Evolutionary conservation across 2,329 filamentous ascomycete species (phyloP), one percentile per base, ranked within the genome.

Genomic region (Neurospora sp.): DNA sequence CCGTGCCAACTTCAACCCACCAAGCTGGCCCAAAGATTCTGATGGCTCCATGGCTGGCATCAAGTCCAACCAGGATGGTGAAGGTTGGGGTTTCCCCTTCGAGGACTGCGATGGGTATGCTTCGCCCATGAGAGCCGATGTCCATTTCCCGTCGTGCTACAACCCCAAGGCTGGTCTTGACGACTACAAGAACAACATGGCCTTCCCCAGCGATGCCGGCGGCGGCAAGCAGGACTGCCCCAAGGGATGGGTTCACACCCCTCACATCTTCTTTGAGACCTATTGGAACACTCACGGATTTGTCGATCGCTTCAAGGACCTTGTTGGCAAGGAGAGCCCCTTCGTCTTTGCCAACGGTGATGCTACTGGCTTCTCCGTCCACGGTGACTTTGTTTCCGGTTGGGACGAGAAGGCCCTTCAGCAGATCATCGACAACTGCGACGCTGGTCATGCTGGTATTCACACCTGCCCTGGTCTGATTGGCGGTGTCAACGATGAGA

Each of bases 61-160:
- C 67, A 81, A 82, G 66, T 81, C 84, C 40, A 75, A 78, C 76
- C 87, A 89, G 80, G 73, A 83, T 74, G 86, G 85, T 67, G 81
- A 85, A 66, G 88, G 88, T 72, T 82, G 84, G 19, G 88, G 87
- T n/a, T 91, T 96, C 78, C 92, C 92, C 38, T 84, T 89, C 76
- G 84, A 86, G 77, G 86, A 89, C 76, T 93, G 92, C 77, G 87
- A 91, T 75, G 85, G 86, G 68, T 83, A 80, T 70, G 84, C 83
- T 73, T 89, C 88, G 68, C 88, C 88, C 71, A 83, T 89, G 66
- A 87, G 90, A 46, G 84, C 86, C 70, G 89, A 92, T 73, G 81
- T 92, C 52, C 90, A 91, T 82, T 91, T 92, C 81, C 90, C 90
- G 6, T 89, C 88, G 6, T 92, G 90, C 83, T 92, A 91, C 85